Evolutionary conservation across 768 basidiomycete species (phyloP).

Genomic region (Paxillus involutus): DNA sequence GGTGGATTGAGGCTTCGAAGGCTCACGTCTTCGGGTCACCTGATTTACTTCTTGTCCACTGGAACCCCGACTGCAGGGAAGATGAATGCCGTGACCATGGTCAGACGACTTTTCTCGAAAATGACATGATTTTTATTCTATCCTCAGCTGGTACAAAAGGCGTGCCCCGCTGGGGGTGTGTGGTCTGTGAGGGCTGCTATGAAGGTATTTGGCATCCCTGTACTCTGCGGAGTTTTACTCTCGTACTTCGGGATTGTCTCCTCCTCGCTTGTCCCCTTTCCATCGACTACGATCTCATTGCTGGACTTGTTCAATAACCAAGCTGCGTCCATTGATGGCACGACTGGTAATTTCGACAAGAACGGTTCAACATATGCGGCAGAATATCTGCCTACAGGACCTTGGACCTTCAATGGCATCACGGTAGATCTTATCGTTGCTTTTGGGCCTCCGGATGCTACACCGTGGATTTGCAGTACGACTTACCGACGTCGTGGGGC

Average conservation of each 20-base stretch:
- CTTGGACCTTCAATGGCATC: slow-evolving; percentile 41
- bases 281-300: slow-evolving; percentile 33
- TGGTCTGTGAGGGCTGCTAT: slow-evolving; percentile 10
- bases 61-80: too few relatives aligned
- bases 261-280: slow-evolving; percentile 27
- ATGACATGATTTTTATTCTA: background rate
- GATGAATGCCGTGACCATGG: slow-evolving; percentile 5
- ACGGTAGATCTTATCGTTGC: slow-evolving; percentile 25
- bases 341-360: slow-evolving; percentile 40
- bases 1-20: too few relatives aligned
- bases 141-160: slow-evolving; percentile 9
- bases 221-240: slow-evolving; percentile 20
- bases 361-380: slow-evolving; percentile 40
- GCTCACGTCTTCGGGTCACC: too few relatives aligned
- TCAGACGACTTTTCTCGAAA: slow-evolving; percentile 8
- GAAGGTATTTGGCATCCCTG: slow-evolving; percentile 20
- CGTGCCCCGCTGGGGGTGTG: slow-evolving; percentile 9
- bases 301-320: slow-evolving; percentile 39
- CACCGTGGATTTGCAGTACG: slow-evolving; percentile 33
- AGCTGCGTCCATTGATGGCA: slow-evolving; percentile 40
- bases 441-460: background rate
- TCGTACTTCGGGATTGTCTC: slow-evolving; percentile 15
- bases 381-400: slow-evolving; percentile 39
- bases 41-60: too few relatives aligned
- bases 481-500: slow-evolving; percentile 44